These are phyloP conservation scores for Stachybotrys chartarum DNA, from an alignment of 2,329 filamentous ascomycete species.

Conservation along the genomic window DNA sequence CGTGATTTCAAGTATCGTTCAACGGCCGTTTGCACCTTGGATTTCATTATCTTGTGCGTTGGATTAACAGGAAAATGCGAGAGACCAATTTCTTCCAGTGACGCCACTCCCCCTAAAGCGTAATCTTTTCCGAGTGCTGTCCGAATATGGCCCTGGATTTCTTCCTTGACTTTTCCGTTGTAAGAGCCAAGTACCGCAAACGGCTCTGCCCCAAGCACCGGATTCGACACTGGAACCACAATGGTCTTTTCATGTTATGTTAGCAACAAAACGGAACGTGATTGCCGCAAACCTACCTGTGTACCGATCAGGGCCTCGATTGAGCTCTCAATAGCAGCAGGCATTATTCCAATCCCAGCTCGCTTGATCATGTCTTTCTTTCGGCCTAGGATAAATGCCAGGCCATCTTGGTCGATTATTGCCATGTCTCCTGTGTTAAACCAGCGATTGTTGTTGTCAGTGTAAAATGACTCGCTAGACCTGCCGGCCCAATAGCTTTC, in stretches of 20 bases:
- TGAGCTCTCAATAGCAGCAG: background rate
- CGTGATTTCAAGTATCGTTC: no score
- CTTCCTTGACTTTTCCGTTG: background rate
- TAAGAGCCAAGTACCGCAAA: background rate
- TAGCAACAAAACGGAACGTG: background rate
- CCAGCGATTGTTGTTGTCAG: background rate
- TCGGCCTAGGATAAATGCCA: background rate
- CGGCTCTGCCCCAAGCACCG: background rate
- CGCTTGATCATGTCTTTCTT: background rate
- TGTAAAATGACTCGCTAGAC: background rate
- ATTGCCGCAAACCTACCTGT: background rate
- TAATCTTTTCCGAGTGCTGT: background rate
- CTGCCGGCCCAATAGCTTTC: background rate
- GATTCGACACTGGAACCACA: background rate
- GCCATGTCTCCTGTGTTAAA: background rate
- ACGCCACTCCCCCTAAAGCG: background rate
- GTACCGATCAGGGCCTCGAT: background rate
- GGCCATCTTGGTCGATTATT: background rate
- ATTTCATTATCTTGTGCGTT: background rate
- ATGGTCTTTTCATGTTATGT: background rate
- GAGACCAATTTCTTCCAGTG: background rate
- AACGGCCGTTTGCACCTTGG: background rate
- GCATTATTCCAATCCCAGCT: background rate
- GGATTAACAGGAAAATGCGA: background rate
- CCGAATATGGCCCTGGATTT: background rate